These are phyloP conservation scores for Fusarium poae DNA, from an alignment of 2,329 filamentous ascomycete genomes.

Conservation along the genomic window DNA sequence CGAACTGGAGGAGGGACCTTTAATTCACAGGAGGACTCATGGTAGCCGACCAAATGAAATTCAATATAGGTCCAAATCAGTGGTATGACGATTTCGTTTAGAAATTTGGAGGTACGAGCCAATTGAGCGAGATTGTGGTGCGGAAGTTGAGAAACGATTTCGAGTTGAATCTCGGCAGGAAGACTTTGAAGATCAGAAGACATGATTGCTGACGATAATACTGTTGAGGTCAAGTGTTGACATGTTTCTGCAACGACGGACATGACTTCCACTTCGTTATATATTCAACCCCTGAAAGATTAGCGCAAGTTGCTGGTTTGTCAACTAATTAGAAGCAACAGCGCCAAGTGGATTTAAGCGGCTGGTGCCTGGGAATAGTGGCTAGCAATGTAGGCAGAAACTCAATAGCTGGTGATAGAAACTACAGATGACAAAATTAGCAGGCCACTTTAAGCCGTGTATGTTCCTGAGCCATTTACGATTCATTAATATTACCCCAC, in stretches of 20 bases:
- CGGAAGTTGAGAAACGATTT: neutral
- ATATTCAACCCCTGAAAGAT: neutral
- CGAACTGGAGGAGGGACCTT: slow-evolving; percentile 12
- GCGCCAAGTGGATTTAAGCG: neutral
- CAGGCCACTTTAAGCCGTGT: neutral
- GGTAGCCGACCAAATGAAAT: slow-evolving; percentile 22
- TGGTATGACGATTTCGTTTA: slow-evolving; percentile 10
- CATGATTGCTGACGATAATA: neutral
- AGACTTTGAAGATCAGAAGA: neutral
- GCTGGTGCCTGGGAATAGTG: neutral
- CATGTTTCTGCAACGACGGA: neutral
- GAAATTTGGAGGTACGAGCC: slow-evolving; percentile 6
- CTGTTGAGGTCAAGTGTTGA: no score
- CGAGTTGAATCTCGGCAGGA: slow-evolving; percentile 9
- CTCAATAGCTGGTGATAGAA: neutral
- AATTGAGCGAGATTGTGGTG: neutral
- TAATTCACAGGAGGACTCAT: slow-evolving; percentile 3
- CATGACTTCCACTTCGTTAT: no score
- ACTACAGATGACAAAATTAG: neutral
- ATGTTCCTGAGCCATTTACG: neutral
- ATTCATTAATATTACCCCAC: no score
- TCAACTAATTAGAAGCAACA: neutral
- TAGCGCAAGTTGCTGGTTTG: neutral
- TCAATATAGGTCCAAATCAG: slow-evolving; percentile 38
- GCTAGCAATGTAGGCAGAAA: neutral